phyloP scores from a whole-genome alignment of 2,329 filamentous ascomycete genomes.

The Claviceps humidiphila region DNA sequence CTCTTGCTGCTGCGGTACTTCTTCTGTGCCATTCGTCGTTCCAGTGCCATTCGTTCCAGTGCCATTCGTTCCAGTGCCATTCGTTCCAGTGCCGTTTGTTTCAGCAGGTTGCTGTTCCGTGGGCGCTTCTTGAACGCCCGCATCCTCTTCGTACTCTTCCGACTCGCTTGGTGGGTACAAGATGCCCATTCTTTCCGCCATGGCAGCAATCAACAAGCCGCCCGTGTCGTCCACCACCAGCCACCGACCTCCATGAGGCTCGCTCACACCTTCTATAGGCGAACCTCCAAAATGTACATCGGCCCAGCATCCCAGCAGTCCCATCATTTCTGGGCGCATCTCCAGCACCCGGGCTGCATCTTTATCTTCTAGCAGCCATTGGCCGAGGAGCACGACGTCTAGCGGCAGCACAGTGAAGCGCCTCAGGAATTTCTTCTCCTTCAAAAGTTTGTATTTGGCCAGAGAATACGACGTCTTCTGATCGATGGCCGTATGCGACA shows the following conservation, averaged over 20 bases:
- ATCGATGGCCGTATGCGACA: slow-evolving; percentile 78
- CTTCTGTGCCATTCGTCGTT: not conserved
- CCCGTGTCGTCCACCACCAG: slow-evolving; percentile 79
- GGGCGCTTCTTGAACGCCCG: not conserved
- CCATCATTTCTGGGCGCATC: slow-evolving; percentile 71
- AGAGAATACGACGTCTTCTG: slow-evolving; percentile 91
- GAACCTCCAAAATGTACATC: slow-evolving; percentile 59
- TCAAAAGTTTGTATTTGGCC: slow-evolving; percentile 90
- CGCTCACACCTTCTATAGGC: slow-evolving; percentile 13
- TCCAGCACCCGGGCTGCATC: slow-evolving; percentile 75
- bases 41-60: not conserved
- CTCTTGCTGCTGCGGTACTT: not conserved
- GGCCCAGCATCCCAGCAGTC: slow-evolving; percentile 72
- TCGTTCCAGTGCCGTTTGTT: not conserved
- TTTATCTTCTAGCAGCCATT: slow-evolving; percentile 68
- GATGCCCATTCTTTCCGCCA: slow-evolving; percentile 83
- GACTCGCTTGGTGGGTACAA: slow-evolving; percentile 38
- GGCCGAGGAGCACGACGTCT: slow-evolving; percentile 61
- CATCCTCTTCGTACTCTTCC: slow-evolving; percentile 3
- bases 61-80: too few relatives aligned
- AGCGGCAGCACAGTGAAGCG: slow-evolving; percentile 76
- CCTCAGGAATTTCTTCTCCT: slow-evolving; percentile 85
- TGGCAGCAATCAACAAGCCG: slow-evolving; percentile 65
- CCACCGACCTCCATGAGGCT: slow-evolving; percentile 42
- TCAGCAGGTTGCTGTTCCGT: slow-evolving; percentile 1